Percentiles rank a stretch among this genome's conserved stretches.
phyloP scores from a whole-genome alignment of 2,329 filamentous ascomycete species.

The Diplodia scrobiculata region DNA sequence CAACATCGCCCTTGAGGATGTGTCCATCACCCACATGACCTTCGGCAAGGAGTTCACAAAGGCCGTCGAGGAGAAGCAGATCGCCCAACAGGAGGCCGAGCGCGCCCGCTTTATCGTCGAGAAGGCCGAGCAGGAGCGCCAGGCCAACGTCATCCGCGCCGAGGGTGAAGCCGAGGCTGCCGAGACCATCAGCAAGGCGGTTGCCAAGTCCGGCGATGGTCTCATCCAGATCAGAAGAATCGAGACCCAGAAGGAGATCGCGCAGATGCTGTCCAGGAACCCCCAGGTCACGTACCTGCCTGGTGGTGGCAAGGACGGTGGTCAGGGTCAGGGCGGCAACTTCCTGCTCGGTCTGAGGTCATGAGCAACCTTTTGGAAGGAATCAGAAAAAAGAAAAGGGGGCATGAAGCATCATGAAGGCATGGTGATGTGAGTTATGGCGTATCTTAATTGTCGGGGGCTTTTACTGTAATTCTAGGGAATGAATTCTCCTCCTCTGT shows the following conservation, averaged over 20 bases:
- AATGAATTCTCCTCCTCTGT: constrained; percentile 42
- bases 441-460: constrained; percentile 28
- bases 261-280: constrained; percentile 82
- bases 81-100: constrained; percentile 98
- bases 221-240: constrained; percentile 95
- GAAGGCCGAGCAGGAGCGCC: constrained; percentile 96
- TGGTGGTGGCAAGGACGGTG: constrained; percentile 62
- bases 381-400: constrained; percentile 4
- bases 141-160: constrained; percentile 96
- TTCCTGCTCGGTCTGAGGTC: constrained; percentile 67
- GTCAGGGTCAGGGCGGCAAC: constrained; percentile 60
- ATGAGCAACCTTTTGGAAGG: constrained; percentile 30
- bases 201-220: constrained; percentile 89
- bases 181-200: constrained; percentile 90
- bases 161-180: constrained; percentile 97
- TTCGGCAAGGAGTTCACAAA: constrained; percentile 99
- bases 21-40: constrained; percentile 99
- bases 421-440: constrained; percentile 35
- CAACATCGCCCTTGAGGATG: constrained; percentile 98
- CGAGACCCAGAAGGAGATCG: constrained; percentile 94
- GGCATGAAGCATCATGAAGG: constrained; percentile 26
- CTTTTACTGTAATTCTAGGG: constrained; percentile 39
- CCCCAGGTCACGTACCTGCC: constrained; percentile 96
- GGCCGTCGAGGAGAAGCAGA: constrained; percentile 99
- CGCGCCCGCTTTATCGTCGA: constrained; percentile 97